Base-by-base conservation (phyloP, 495 filamentous ascomycete genomes). In the Peziza echinospora region DNA sequence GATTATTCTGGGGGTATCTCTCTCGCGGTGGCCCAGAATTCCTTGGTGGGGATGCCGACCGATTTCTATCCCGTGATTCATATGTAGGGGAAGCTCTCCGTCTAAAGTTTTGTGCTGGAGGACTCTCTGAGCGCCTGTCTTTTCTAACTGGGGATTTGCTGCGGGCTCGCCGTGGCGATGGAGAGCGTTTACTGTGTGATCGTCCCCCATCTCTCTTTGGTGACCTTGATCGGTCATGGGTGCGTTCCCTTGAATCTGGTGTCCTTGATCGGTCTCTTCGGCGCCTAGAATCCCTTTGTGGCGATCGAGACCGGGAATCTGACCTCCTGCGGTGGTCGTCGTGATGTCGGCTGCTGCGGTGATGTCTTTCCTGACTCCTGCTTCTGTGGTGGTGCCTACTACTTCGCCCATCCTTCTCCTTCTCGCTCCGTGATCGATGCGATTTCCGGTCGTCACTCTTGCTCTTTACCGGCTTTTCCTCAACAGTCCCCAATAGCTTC, bases 401-500 rank as follows among this genome's bases (percentile, higher is more conserved):
- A 46, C 70, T 67, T 48, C 71, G 64, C 49, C 64, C 65, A 44
- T 73, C 67, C 43, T 64, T 69, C 47, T 70, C 69, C 40, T 66
- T 67, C 48, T 60, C 66, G 47, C 65, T 64, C 26, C 65, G 26
- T n/a, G 8, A 7, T n/a, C 26, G 3, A 11, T 7, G 30, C 13
- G 30, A 37, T 2, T 37, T 37, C 19, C 30, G 30, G 30, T 37
- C 30, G 30, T 7, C 67, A 58, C 64, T 66, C 42, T 56, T 59
- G 30, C 46, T 64, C 46, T 57, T 59, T 5, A 62, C 43, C 41
- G 67, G 64, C 23, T 67, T 61, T 24, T 71, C 71, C 13, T 63
- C 75, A 54, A 74, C 71, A 21, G 71, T 69, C 41, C 73, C 73
- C 41, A 84, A 67, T 22, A 85, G 62, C 57, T 80, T 75, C 53